Evolutionary conservation across 306 rosid genomes (phyloP).

Genomic region (Bauhinia variegata): DNA sequence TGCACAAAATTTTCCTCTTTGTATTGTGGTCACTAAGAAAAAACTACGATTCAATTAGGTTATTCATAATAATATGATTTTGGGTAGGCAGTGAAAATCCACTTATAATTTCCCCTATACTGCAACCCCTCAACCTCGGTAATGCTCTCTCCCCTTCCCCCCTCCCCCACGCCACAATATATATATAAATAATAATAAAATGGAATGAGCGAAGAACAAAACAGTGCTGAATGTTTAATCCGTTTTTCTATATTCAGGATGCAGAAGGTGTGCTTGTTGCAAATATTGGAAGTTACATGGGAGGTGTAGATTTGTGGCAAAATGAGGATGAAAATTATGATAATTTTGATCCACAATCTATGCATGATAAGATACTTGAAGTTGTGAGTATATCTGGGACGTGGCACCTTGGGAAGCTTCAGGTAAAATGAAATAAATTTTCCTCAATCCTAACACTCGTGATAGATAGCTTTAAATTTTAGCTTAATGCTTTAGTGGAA

Average conservation of each 20-base stretch:
- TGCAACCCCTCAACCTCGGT: no score
- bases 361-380: slow-evolving; percentile 97
- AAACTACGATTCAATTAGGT: no score
- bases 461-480: slow-evolving; percentile 19
- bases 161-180: not conserved
- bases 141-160: not conserved
- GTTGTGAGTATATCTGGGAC: slow-evolving; percentile 99
- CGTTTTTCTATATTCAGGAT: slow-evolving; percentile 60
- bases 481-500: not conserved
- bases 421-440: slow-evolving; percentile 54
- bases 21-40: not conserved
- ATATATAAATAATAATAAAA: not conserved
- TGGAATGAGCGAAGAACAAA: not conserved
- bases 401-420: slow-evolving; percentile 99
- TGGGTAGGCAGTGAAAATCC: not conserved
- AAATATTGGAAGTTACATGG: slow-evolving; percentile 99
- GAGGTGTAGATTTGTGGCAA: slow-evolving; percentile 99
- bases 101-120: slow-evolving; percentile 6
- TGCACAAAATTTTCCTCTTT: not conserved
- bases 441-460: not conserved
- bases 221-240: slow-evolving; percentile 23
- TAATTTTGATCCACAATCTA: slow-evolving; percentile 92
- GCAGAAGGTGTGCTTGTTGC: slow-evolving; percentile 99
- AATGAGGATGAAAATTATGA: slow-evolving; percentile 93
- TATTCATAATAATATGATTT: slow-evolving; percentile 19